phyloP scores from a whole-genome alignment of 2,329 filamentous ascomycete genomes.

The Alternaria atra region DNA sequence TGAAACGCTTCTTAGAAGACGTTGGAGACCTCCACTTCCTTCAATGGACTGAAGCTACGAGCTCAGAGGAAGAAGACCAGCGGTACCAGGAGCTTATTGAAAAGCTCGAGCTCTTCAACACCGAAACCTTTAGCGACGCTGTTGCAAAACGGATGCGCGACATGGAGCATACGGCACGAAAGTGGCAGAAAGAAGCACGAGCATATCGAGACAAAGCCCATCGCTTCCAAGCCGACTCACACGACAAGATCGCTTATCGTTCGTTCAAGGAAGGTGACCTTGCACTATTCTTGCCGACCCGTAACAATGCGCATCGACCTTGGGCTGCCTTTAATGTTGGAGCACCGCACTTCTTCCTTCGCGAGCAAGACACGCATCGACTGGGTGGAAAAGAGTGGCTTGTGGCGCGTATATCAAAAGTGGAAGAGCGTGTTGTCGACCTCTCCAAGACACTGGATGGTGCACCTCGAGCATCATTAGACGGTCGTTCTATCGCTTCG shows the following conservation, averaged over 20 bases:
- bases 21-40: constrained; percentile 76
- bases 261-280: constrained; percentile 97
- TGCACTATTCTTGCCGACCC: constrained; percentile 90
- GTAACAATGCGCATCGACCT: constrained; percentile 91
- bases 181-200: constrained; percentile 89
- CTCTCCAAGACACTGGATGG: constrained; percentile 78
- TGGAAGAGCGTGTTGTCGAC: constrained; percentile 94
- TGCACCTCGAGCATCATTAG: constrained; percentile 53
- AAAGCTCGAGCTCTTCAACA: constrained; percentile 78
- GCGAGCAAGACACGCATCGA: constrained; percentile 89
- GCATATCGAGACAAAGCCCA: constrained; percentile 89
- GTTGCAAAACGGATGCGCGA: constrained; percentile 91
- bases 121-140: constrained; percentile 84
- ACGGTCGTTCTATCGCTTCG: constrained; percentile 59
- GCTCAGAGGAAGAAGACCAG: constrained; percentile 71
- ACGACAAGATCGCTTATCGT: constrained; percentile 95
- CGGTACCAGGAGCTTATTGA: constrained; percentile 80
- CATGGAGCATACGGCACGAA: constrained; percentile 89
- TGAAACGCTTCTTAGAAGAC: constrained; percentile 68
- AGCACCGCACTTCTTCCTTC: constrained; percentile 95
- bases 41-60: constrained; percentile 80
- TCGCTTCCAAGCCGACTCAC: constrained; percentile 79
- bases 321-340: constrained; percentile 99
- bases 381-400: constrained; percentile 90
- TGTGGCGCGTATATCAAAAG: constrained; percentile 88